Evolutionary conservation across 2,329 filamentous ascomycete species (phyloP), one percentile per base, ranked within the genome.

Genomic region (Chalara sp.): DNA sequence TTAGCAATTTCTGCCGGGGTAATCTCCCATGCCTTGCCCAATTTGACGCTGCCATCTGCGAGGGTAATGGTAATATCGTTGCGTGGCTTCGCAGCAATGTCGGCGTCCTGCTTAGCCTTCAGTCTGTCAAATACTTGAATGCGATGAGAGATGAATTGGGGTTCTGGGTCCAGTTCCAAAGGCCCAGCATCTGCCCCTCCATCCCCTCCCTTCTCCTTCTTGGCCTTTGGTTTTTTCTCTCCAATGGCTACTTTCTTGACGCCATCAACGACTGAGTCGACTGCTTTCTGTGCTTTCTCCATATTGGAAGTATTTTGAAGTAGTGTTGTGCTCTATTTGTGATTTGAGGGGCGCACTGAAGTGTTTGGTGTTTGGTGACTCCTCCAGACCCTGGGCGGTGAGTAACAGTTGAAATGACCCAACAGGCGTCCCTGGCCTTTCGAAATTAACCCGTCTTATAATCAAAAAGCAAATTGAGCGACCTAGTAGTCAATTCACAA

Each of bases 11-110:
- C 78, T 43, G 78, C 85, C 5, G 93, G 93, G 12, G 90, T 95
- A 59, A 90, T 96, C 73, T 95, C 89, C 86, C 87, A 97, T 46
- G 90, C 84, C 58, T 85, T 92, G 56, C 87, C 93, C 56, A 80
- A 70, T 65, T 84, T 80, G 61, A 83, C 72, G 61, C 79, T 82
- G 57, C 87, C 87, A 68, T 89, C 84, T 58, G 79, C 80, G 56
- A 93, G 76, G 46, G 84, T 86, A 63, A 92, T 78, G 53, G 76
- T 81, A 68, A 92, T 92, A 57, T 83, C 76, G 63, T 88, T 83
- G 60, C 84, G 84, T 39, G 87, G 83, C 70, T 86, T 85, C 61
- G 70, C 69, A 58, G 82, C 76, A 57, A 89, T 72, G 66, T 93
- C 88, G 52, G 86, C 86, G 60, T 95, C 85, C 65, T 89, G 83